Evolutionary conservation across 2,329 filamentous ascomycete genomes (phyloP).

Genomic region (Blumeria graminis): DNA sequence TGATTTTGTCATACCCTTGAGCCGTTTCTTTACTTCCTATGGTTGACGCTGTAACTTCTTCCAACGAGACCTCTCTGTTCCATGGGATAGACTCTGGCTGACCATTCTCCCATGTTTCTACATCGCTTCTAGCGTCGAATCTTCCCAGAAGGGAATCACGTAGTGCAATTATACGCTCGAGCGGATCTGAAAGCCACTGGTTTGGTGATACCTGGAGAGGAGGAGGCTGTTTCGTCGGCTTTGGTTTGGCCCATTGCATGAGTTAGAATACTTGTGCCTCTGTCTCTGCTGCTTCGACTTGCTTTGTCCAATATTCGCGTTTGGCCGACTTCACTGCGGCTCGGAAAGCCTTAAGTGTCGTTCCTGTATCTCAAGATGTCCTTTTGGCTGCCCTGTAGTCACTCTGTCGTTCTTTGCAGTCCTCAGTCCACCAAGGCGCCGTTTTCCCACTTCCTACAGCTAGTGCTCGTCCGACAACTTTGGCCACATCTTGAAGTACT

Average conservation of each 20-base stretch:
- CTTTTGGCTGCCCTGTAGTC: too few relatives aligned
- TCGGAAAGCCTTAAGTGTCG: background rate
- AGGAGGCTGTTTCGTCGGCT: background rate
- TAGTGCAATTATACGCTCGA: background rate
- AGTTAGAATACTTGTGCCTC: background rate
- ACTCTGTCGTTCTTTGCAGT: too few relatives aligned
- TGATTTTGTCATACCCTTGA: background rate
- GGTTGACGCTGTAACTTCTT: background rate
- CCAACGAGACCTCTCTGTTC: background rate
- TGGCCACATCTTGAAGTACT: too few relatives aligned
- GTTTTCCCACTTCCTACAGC: too few relatives aligned
- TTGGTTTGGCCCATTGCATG: background rate
- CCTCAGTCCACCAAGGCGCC: too few relatives aligned
- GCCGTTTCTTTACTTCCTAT: background rate
- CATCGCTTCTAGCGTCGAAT: background rate
- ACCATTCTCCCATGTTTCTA: background rate
- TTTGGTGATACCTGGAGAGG: too few relatives aligned
- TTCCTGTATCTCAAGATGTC: background rate
- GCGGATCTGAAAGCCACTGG: background rate
- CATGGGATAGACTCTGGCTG: background rate
- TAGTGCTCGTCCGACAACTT: too few relatives aligned
- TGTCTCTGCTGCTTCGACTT: background rate
- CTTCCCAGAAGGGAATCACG: constrained; percentile 17
- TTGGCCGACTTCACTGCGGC: background rate
- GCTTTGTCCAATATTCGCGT: background rate